These are phyloP conservation scores for Botrytis aclada DNA, from an alignment of 2,329 filamentous ascomycete genomes.

Conservation along the genomic window DNA sequence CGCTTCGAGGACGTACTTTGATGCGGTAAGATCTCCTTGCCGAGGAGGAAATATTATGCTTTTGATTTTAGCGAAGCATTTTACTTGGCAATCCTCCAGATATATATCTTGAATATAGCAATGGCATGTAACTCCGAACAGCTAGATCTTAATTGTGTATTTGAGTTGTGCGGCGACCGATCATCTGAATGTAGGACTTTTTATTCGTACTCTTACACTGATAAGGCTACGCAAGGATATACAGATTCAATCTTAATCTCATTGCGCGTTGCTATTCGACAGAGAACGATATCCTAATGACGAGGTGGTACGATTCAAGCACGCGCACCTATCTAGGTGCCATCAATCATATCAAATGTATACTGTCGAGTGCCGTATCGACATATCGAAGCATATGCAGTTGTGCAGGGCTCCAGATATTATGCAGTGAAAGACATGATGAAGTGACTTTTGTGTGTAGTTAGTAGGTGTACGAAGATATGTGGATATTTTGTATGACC, in stretches of 20 bases:
- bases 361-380: neutral
- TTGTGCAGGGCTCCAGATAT: neutral
- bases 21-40: neutral
- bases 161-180: neutral
- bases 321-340: neutral
- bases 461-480: neutral
- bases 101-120: neutral
- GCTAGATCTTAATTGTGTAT: neutral
- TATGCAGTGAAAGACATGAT: neutral
- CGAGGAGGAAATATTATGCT: neutral
- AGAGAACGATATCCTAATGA: neutral
- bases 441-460: neutral
- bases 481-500: neutral
- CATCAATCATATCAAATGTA: neutral
- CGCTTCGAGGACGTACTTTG: neutral
- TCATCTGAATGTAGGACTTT: neutral
- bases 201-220: neutral
- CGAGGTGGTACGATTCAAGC: neutral
- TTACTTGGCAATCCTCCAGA: neutral
- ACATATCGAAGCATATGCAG: neutral
- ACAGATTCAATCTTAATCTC: neutral
- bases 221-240: neutral
- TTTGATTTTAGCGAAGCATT: neutral
- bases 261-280: neutral
- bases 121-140: neutral